A percentile compares a stretch with the other conserved stretches of the same genome.
Evolutionary conservation across 1,284 basidiomycete genomes (phyloP).

Genomic region (Stygiomarasmius scandens): DNA sequence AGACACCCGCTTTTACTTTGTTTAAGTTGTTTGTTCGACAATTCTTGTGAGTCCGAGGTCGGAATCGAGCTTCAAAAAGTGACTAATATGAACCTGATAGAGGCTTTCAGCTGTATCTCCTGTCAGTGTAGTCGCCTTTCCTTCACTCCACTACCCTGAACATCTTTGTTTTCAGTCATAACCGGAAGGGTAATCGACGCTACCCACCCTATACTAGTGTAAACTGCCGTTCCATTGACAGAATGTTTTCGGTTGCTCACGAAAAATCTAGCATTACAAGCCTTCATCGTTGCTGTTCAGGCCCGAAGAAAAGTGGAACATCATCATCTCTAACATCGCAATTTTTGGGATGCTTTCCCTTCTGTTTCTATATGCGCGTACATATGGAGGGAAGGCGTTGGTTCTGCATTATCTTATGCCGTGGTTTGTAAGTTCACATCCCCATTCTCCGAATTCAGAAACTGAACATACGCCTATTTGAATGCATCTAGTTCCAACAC

Average conservation of each 20-base stretch:
- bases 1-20: slow-evolving; percentile 63
- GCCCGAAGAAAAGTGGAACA: slow-evolving; percentile 32
- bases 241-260: too few species aligned
- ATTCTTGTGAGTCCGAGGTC: slow-evolving; percentile 43
- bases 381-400: slow-evolving; percentile 24
- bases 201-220: slow-evolving; percentile 38
- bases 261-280: slow-evolving; percentile 34
- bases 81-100: too few species aligned
- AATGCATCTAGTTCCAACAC: slow-evolving; percentile 45
- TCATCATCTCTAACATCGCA: slow-evolving; percentile 61
- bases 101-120: slow-evolving; percentile 37
- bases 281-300: slow-evolving; percentile 35
- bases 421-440: slow-evolving; percentile 65
- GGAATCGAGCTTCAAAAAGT: too few species aligned
- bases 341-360: slow-evolving; percentile 47
- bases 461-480: too few species aligned
- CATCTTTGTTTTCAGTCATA: slow-evolving; percentile 23
- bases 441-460: too few species aligned
- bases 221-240: too few species aligned
- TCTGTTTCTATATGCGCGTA: slow-evolving; percentile 44
- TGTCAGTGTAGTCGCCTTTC: slow-evolving; percentile 25
- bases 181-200: slow-evolving; percentile 37
- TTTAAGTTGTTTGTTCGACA: slow-evolving; percentile 55
- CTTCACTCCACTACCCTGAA: too few species aligned
- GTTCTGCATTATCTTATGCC: slow-evolving; percentile 51